Evolutionary conservation across 1,284 basidiomycete species (phyloP).

Genomic region (Puccinia novopanici): DNA sequence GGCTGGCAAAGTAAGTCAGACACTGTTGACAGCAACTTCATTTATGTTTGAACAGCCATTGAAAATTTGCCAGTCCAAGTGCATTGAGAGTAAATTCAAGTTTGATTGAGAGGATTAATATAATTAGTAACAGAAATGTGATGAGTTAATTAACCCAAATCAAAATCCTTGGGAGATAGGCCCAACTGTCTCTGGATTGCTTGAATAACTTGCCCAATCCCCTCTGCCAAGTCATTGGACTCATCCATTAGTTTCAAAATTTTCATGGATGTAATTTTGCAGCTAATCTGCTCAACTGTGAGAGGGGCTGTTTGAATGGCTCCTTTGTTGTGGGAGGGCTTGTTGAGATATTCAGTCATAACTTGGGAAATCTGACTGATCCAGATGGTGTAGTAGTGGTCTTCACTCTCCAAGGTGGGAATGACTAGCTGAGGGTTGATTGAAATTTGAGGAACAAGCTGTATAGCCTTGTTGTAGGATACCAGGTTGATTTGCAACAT

Average conservation of each 20-base stretch:
- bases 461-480: background rate
- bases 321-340: background rate
- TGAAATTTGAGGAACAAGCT: background rate
- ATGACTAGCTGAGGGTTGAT: background rate
- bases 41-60: too few species aligned
- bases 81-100: too few species aligned
- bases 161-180: background rate
- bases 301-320: background rate
- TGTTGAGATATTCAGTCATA: background rate
- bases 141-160: too few species aligned
- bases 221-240: background rate
- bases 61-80: too few species aligned
- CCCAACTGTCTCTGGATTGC: background rate
- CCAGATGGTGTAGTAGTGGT: background rate
- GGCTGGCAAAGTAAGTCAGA: too few species aligned
- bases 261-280: background rate
- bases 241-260: constrained; percentile 8
- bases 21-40: too few species aligned
- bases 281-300: background rate
- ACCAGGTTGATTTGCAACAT: background rate
- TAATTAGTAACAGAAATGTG: too few species aligned
- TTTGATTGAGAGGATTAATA: too few species aligned
- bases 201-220: background rate
- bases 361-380: background rate
- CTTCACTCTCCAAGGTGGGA: background rate